Percentiles rank a stretch among this genome's conserved stretches.
phyloP scores from a whole-genome alignment of 2,329 filamentous ascomycete species.

The Gaeumannomyces tritici region DNA sequence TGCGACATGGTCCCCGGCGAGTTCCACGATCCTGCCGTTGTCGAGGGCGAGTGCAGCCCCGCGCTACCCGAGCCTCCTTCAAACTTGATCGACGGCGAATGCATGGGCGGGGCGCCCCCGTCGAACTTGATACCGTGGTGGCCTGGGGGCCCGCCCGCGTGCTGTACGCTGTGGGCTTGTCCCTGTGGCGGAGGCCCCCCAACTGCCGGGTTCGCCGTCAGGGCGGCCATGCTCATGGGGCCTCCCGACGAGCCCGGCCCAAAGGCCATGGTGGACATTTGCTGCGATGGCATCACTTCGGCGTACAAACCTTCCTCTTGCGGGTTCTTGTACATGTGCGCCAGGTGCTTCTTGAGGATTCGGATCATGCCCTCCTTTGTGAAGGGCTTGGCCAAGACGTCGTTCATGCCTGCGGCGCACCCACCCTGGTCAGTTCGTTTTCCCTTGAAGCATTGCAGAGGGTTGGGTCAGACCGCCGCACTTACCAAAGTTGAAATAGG shows the following conservation, averaged over 20 bases:
- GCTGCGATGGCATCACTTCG: conserved; percentile 27
- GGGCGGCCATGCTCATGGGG: conserved; percentile 19
- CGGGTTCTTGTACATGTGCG: conserved; percentile 67
- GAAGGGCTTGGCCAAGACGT: conserved; percentile 93
- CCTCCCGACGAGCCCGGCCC: conserved; percentile 16
- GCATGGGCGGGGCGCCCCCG: conserved; percentile 13
- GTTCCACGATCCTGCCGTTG: conserved; percentile 37
- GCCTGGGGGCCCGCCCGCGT: conserved; percentile 11
- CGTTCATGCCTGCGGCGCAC: conserved; percentile 71
- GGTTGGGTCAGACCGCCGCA: conserved; percentile 4
- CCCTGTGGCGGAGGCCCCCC: background rate
- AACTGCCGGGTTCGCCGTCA: conserved; percentile 6
- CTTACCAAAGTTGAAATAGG: conserved; percentile 94
- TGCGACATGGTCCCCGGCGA: conserved; percentile 40
- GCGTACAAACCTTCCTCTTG: conserved; percentile 18
- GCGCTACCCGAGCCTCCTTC: conserved; percentile 24
- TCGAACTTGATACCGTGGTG: conserved; percentile 9
- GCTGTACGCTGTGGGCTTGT: conserved; percentile 7
- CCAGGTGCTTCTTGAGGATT: conserved; percentile 80
- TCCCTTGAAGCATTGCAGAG: background rate
- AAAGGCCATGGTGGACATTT: conserved; percentile 7
- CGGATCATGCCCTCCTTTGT: conserved; percentile 78
- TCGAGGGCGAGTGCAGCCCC: conserved; percentile 41
- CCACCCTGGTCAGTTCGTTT: background rate
- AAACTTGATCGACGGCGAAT: conserved; percentile 31